Conservation (phyloP, 371 early-diverging fungal species). For the Mucor ambiguus region DNA sequence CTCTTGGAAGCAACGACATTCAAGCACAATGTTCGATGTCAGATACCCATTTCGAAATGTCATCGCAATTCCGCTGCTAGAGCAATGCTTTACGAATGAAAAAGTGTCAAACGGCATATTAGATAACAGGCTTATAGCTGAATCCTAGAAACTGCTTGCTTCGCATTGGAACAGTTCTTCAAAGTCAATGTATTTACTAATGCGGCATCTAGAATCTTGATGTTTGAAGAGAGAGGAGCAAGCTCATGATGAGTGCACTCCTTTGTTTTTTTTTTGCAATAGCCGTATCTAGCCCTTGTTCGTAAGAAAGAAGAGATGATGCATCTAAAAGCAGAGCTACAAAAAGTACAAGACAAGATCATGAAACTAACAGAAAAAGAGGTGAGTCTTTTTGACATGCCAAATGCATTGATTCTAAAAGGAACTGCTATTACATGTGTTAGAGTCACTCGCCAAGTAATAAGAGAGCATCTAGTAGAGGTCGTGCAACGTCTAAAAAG, state of each 20-base stretch:
- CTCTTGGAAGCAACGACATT: too few species aligned
- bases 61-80: too few species aligned
- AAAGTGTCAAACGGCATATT: too few species aligned
- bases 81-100: too few species aligned
- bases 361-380: not conserved
- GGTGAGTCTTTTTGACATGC: not conserved
- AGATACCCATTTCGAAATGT: too few species aligned
- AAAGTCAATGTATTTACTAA: not conserved
- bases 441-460: slow-evolving; percentile 4
- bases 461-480: not conserved
- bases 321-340: not conserved
- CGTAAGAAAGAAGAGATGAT: not conserved
- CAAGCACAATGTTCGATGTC: too few species aligned
- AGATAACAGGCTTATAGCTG: too few species aligned
- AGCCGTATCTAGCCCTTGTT: not conserved
- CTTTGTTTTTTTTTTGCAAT: not conserved
- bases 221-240: not conserved
- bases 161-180: not conserved
- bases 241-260: not conserved
- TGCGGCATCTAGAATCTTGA: not conserved
- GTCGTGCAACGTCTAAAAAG: not conserved
- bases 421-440: not conserved
- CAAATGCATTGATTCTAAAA: not conserved
- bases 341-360: not conserved
- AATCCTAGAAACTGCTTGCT: too few species aligned